A percentile compares a stretch with the other conserved stretches of the same genome.
These are phyloP conservation scores for Raffaelea albimanens DNA, from an alignment of 2,329 filamentous ascomycete genomes.

Conservation along the genomic window DNA sequence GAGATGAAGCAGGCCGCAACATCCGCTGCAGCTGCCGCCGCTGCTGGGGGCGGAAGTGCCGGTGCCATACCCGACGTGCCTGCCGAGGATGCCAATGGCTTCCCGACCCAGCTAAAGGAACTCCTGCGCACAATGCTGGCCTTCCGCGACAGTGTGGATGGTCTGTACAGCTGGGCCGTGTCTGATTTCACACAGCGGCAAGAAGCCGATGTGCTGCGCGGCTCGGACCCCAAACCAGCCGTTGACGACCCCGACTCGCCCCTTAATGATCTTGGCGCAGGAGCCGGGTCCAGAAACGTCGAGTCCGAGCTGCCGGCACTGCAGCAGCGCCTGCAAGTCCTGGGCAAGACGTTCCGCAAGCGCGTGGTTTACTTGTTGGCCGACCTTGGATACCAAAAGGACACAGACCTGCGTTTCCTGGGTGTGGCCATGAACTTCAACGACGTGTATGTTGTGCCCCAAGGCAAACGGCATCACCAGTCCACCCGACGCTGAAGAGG, in stretches of 20 bases:
- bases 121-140: slow-evolving; percentile 87
- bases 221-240: slow-evolving; percentile 19
- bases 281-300: slow-evolving; percentile 45
- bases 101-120: slow-evolving; percentile 85
- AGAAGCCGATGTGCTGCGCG: slow-evolving; percentile 60
- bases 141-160: slow-evolving; percentile 89
- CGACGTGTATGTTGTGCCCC: slow-evolving; percentile 65
- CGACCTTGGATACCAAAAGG: slow-evolving; percentile 85
- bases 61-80: slow-evolving; percentile 50
- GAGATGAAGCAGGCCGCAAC: slow-evolving; percentile 22
- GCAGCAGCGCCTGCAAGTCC: slow-evolving; percentile 59
- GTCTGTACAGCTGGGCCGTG: slow-evolving; percentile 88
- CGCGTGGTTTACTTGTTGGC: slow-evolving; percentile 75
- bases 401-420: slow-evolving; percentile 90
- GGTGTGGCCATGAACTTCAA: slow-evolving; percentile 99
- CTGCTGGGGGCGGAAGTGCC: slow-evolving; percentile 55
- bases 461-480: slow-evolving; percentile 9
- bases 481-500: neutral
- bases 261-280: slow-evolving; percentile 9
- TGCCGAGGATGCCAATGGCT: slow-evolving; percentile 63
- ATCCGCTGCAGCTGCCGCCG: slow-evolving; percentile 25
- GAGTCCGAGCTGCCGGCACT: slow-evolving; percentile 61
- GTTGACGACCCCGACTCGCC: slow-evolving; percentile 26
- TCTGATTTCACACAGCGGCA: slow-evolving; percentile 91
- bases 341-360: slow-evolving; percentile 67